Evolutionary conservation across 306 rosid species (phyloP), one percentile per base, ranked within the genome.

Genomic region (Citrullus mucosospermus): DNA sequence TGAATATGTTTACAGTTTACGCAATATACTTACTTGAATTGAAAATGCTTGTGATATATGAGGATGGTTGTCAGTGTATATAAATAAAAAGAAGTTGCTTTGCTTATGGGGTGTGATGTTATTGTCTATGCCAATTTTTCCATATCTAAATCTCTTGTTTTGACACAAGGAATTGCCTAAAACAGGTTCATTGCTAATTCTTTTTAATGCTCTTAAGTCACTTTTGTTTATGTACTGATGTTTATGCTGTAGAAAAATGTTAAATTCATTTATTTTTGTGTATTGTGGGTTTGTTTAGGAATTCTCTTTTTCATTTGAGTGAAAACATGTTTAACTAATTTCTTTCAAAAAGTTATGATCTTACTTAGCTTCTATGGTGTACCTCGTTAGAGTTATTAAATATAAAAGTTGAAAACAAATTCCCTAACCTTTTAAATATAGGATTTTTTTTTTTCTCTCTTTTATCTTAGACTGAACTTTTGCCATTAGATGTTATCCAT

Each of bases 61-160:
- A 73, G 28, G 34, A 74, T 74, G 48, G 63, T 11, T 28, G n/a
- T 18, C 62, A 74, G n/a, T 53, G 78, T 74, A 54, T 32, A 17
- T 54, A 74, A 74, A 76, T 76, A 76, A 76, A 39, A 76, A 38
- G n/a, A 18, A 56, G 78, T 54, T 30, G 25, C 55, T 54, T 62
- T 82, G 70, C 51, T 20, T 76, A 15, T 83, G 48, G 51, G 17
- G 4, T 6, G 13, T n/a, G 13, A 41, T 69, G 32, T 16, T 5
- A 25, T 20, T 25, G 36, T 43, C 22, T 41, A 9, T 36, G 10
- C 6, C 36, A 16, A 17, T 9, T 17, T 66, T 16, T 65, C 44
- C 46, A 15, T 8, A 65, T 9, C 41, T 66, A 10, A 25, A 60
- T 60, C 39, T 12, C 67, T 60, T 60, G 66, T 6, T 18, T 36